A percentile compares a stretch with the other conserved stretches of the same genome.
phyloP scores from a whole-genome alignment of 1,139 yeast genomes.

The Ogataea hybrid region DNA sequence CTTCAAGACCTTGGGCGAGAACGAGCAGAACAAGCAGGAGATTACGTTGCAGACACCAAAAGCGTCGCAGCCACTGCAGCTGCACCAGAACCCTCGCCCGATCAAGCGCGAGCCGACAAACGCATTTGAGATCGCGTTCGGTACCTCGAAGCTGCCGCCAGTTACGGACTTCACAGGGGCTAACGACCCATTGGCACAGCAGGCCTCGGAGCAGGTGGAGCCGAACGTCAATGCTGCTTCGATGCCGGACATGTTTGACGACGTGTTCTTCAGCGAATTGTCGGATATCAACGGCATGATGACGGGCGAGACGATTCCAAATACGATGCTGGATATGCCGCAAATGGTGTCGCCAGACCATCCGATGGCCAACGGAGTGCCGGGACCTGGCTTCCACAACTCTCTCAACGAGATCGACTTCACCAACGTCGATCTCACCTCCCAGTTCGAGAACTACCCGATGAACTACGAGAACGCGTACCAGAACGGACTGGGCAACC shows the following conservation, averaged over 20 bases:
- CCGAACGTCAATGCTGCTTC: constrained; percentile 4
- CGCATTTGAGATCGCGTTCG: constrained; percentile 35
- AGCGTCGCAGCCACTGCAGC: constrained; percentile 16
- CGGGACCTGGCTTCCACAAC: constrained; percentile 43
- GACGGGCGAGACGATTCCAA: constrained; percentile 15
- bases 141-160: constrained; percentile 34
- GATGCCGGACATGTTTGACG: constrained; percentile 26
- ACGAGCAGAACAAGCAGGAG: constrained; percentile 13
- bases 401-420: constrained; percentile 73
- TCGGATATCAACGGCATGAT: constrained; percentile 28
- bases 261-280: constrained; percentile 31
- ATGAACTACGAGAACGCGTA: constrained; percentile 6
- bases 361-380: constrained; percentile 5
- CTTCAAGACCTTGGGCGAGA: constrained; percentile 26
- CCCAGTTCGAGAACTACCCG: constrained; percentile 24
- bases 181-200: constrained; percentile 1
- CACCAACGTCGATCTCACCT: constrained; percentile 37
- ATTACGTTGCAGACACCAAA: constrained; percentile 15
- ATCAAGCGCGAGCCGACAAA: constrained; percentile 23
- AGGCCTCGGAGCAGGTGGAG: constrained; percentile 7
- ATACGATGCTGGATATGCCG: constrained; percentile 9
- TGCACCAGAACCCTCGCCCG: constrained; percentile 15
- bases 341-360: constrained; percentile 11
- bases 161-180: constrained; percentile 30
- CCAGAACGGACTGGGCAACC: constrained; percentile 13